A percentile compares a stretch with the other conserved stretches of the same genome.
Conservation (phyloP, 2,329 filamentous ascomycete species). For the Ophiostoma perfectum region DNA sequence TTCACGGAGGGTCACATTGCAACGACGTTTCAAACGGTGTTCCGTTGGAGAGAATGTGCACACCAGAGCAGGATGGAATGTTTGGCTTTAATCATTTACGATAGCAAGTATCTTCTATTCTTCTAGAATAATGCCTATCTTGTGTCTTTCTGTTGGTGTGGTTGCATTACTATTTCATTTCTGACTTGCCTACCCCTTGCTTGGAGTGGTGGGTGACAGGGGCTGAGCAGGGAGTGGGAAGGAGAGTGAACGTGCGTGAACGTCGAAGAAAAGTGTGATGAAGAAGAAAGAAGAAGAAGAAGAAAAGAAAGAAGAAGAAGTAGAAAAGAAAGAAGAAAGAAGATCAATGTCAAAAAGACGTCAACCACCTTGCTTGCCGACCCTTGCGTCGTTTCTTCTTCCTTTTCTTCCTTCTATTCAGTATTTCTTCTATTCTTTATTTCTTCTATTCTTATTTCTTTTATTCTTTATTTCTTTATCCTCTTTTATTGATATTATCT, state of each 20-base stretch:
- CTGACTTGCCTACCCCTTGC: background rate
- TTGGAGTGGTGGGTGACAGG: slow-evolving; percentile 5
- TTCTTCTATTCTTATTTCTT: background rate
- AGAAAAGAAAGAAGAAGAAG: background rate
- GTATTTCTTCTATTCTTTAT: background rate
- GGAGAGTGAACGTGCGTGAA: background rate
- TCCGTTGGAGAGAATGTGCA: background rate
- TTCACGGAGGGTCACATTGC: slow-evolving; percentile 1
- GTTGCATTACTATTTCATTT: background rate
- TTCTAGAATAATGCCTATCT: background rate
- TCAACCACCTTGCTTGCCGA: background rate
- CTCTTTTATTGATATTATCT: no score
- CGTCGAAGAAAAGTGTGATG: background rate
- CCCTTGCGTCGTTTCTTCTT: background rate
- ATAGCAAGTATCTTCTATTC: background rate
- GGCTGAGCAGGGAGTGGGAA: background rate
- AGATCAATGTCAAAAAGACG: background rate
- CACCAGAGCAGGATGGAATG: no score
- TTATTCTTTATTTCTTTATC: no score
- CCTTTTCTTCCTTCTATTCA: background rate
- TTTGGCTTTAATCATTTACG: no score
- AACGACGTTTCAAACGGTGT: background rate
- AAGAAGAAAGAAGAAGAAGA: background rate
- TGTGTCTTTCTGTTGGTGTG: no score
- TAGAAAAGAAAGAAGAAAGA: background rate